Base-by-base conservation (phyloP, 139 green algal genomes). In the Asterochloris erici region DNA sequence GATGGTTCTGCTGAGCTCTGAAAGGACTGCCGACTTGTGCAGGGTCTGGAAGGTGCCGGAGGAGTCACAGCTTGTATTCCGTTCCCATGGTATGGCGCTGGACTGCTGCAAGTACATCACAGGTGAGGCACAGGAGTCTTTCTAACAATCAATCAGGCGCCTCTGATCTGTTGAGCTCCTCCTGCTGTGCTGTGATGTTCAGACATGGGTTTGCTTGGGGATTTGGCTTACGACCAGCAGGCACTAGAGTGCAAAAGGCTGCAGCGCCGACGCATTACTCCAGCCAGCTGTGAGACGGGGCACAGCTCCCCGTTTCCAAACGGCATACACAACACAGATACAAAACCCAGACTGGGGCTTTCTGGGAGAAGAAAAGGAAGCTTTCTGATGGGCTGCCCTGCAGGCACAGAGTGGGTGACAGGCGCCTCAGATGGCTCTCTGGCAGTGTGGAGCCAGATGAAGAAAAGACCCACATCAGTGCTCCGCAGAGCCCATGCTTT, bases 41-140 rank as follows among this genome's bases (percentile, higher is more conserved):
- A 87, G 96, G 19, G 81, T 98, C 60, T 99, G 96, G 96, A 99
- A 99, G 88, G 90, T 99, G n/a, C 88, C 94, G 0, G 96, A 99
- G 73, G 96, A 98, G 87, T 94, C 87, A 63, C 96, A 99, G 89
- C 91, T 99, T n/a, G 88, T 99, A 6, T 99, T 98, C 88, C 80
- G 86, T 21, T 73, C 68, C 21, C 83, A 88, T 84, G 86, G 84
- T 66, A 73, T 79, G 16, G 90, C 86, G 28, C 86, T 98, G 11
- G 94, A 97, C 74, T 93, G 89, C 86, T 89, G 83, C 66, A 76
- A 81, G 60, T 82, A 81, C 71, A 84, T 84, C 64, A 91, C 71
- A 84, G 77, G 77, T 81, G 26, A 47, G 47, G 38, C 24, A 19
- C 64, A 70, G 64, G 16, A 14, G 64, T 16, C 16, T 70, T 14